Evolutionary conservation across 2,329 filamentous ascomycete genomes (phyloP), one percentile per base, ranked within the genome.

Genomic region (Xylaria sp.): DNA sequence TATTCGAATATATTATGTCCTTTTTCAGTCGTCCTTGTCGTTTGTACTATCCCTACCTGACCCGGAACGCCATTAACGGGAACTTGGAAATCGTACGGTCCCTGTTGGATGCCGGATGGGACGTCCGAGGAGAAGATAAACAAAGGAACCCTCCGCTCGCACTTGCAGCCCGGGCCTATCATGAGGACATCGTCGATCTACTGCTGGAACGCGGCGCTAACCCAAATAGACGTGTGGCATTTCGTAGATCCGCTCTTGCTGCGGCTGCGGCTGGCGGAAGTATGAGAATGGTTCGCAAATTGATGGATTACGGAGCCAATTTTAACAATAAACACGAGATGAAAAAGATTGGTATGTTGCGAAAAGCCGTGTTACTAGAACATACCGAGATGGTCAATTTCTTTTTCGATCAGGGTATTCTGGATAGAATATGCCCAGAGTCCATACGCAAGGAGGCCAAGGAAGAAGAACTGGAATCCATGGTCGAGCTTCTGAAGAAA

Each of bases 331-430:
- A 37, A 1, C 5, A 39, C 18, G 5, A 4, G 3, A 12, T 5
- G 8, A 2, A 39, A 12, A 32, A 41, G n/a, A 23, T 10, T 32
- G 6, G 12, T 15, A 56, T 56, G 54, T 39, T 56, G 32, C 15
- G 32, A 8, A 20, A 23, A 8, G 54, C 54, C 2, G 18, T 56
- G 7, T 39, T 20, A 18, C 18, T 10, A 37, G 54, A 56, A 20
- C 54, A 56, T 37, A 56, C 54, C 8, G 54, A 56, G 54, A 56
- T 56, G 54, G 54, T 56, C 15, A 39, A 56, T 23, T 39, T 56
- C 32, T 56, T 56, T 20, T 56, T 37, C 18, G 32, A 56, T 5
- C 18, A 23, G 32, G 34, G 34, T 15, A 6, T 56, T 2, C 18
- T 56, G 2, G n/a, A 20, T 9, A 39, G 54, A 37, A 20, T 39